Base-by-base conservation (phyloP, 192 early-diverging fungal species). In the Backusella luteola region DNA sequence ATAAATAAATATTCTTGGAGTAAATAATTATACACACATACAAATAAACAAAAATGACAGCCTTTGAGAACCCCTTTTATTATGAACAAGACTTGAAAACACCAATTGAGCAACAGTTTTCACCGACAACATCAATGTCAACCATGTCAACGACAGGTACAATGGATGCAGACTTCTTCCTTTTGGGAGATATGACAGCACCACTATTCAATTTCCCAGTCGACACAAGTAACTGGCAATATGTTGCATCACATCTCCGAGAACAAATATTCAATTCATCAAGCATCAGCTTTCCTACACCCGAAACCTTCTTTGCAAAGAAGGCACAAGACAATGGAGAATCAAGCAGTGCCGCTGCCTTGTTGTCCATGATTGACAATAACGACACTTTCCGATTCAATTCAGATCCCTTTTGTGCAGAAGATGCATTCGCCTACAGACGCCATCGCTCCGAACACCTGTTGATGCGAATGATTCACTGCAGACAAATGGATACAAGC, bases 401-500 rank as follows among this genome's bases (percentile, higher is more conserved):
- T 21, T 26, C 34, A 7, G 52, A 72, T 34, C 49, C 49, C 6
- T 46, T 69, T 19, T 34, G 23, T 2, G 26, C 66, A 7, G 73
- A 79, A 9, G 76, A 72, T 53, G 0, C 67, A 0, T 74, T 44
- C n/a, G n/a, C 38, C 1, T 79, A 79, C 38, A 38, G 78, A 44
- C 73, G 38, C 12, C 12, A 70, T 34, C 78, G 78, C 39, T 73
- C 78, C 4, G 78, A 79, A n/a, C 71, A 75, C 14, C 11, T 79
- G 6, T 3, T 79, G 8, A 23, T 69, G 12, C 67, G 78, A 3
- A 74, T 79, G 78, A 49, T 74, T 3, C 23, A 75, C 21, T 75
- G 73, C 34, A 35, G 12, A 12, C 67, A 78, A 29, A 11, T 79
- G 15, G 46, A 52, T 34, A 19, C 6, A 17, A 46, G 26, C 36